Percentiles rank a stretch among this genome's conserved stretches.
These are phyloP conservation scores for Xylariaceae sp. DNA, from an alignment of 2,329 filamentous ascomycete species.

Conservation along the genomic window DNA sequence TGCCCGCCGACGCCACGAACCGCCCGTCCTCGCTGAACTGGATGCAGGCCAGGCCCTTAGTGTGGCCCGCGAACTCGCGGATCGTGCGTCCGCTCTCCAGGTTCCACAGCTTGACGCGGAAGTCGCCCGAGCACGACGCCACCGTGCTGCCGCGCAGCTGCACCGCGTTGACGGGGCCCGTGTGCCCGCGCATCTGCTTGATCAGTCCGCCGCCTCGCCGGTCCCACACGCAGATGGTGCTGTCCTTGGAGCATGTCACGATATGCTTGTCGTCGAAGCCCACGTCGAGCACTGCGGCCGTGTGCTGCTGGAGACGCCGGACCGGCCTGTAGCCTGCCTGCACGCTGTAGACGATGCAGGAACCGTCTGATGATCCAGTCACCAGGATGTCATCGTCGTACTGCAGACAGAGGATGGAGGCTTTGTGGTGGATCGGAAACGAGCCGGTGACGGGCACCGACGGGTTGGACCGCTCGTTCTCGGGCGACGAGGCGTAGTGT, in stretches of 20 bases:
- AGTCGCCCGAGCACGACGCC: conserved; percentile 90
- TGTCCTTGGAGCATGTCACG: conserved; percentile 94
- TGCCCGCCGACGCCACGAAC: conserved; percentile 87
- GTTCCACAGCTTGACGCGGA: conserved; percentile 91
- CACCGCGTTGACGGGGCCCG: conserved; percentile 90
- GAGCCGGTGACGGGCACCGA: conserved; percentile 49
- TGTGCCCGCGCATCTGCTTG: conserved; percentile 75
- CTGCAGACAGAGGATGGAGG: conserved; percentile 89
- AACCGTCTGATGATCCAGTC: conserved; percentile 87
- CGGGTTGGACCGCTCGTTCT: conserved; percentile 36
- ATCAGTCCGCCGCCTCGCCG: conserved; percentile 68
- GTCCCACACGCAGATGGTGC: conserved; percentile 90
- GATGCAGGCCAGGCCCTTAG: conserved; percentile 88
- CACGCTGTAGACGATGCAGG: conserved; percentile 86
- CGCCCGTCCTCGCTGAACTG: conserved; percentile 95
- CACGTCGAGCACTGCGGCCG: conserved; percentile 84
- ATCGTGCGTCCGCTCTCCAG: conserved; percentile 81
- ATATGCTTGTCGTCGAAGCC: conserved; percentile 90
- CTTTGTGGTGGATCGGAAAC: conserved; percentile 67
- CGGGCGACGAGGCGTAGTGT: conserved; percentile 48
- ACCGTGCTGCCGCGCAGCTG: conserved; percentile 90
- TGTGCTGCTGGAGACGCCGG: conserved; percentile 68
- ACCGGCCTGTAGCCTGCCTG: conserved; percentile 72
- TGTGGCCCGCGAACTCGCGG: conserved; percentile 83
- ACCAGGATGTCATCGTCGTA: conserved; percentile 91